Conservation (phyloP, 2,329 filamentous ascomycete genomes). For the Graphiopsis chlorocephala region DNA sequence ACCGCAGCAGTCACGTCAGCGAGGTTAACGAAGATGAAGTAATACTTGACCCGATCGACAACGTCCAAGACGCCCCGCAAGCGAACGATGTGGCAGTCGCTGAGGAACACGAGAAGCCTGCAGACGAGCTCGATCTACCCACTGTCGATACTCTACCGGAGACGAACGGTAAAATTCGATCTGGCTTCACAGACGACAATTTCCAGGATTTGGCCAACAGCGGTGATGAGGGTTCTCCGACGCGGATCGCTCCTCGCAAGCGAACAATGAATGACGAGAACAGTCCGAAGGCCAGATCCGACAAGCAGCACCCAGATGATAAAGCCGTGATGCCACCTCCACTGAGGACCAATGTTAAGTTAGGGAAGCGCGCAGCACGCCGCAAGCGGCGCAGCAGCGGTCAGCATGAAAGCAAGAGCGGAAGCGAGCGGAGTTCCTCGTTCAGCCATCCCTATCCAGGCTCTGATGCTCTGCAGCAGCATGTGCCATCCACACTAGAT, state of each 20-base stretch:
- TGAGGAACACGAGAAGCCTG: not conserved
- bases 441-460: not conserved
- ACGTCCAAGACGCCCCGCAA: not conserved
- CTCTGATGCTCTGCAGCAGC: not conserved
- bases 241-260: not conserved
- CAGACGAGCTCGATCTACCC: slow-evolving; percentile 7
- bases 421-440: slow-evolving; percentile 8
- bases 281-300: not conserved
- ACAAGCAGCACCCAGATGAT: not conserved
- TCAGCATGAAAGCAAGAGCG: not conserved
- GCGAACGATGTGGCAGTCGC: not conserved
- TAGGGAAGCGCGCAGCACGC: not conserved
- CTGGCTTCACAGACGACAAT: not conserved
- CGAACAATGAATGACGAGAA: not conserved
- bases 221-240: not conserved
- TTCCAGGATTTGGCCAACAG: slow-evolving; percentile 4
- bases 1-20: not conserved
- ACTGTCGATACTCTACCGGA: not conserved
- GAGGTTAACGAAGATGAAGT: not conserved
- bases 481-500: not conserved
- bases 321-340: slow-evolving; percentile 10
- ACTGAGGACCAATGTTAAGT: not conserved
- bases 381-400: not conserved
- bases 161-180: not conserved
- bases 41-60: not conserved